Conservation (phyloP, 2,329 filamentous ascomycete species). For the Calonectria multiphialidica region DNA sequence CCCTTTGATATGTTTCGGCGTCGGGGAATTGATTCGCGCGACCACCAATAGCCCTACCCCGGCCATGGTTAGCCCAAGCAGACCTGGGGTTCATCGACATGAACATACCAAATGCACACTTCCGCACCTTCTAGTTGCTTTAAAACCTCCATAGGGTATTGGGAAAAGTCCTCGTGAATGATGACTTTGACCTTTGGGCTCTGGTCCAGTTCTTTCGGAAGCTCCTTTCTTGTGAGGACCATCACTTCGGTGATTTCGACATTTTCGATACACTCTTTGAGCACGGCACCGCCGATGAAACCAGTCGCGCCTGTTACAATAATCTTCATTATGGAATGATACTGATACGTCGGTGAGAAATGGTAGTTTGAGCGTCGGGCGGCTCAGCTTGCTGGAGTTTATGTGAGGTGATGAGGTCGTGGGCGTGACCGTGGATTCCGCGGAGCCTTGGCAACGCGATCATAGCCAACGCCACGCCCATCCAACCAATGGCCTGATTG, state of each 20-base stretch:
- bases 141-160: not conserved
- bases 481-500: not conserved
- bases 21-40: slow-evolving; percentile 11
- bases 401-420: too few species aligned
- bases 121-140: slow-evolving; percentile 5
- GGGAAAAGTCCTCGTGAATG: slow-evolving; percentile 12
- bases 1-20: slow-evolving; percentile 5
- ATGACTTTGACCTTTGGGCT: not conserved
- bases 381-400: not conserved
- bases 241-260: slow-evolving; percentile 5
- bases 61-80: not conserved
- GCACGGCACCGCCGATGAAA: slow-evolving; percentile 2
- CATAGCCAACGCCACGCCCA: not conserved
- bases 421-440: too few species aligned
- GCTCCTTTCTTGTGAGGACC: not conserved
- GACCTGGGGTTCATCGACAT: not conserved
- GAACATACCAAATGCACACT: slow-evolving; percentile 3
- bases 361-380: not conserved
- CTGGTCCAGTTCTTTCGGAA: not conserved
- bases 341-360: not conserved
- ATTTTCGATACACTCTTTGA: slow-evolving; percentile 17
- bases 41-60: slow-evolving; percentile 1
- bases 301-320: slow-evolving; percentile 10
- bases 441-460: too few species aligned
- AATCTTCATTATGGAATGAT: not conserved